phyloP scores from a whole-genome alignment of 73 alveolate species.

The Symbiodinium pilosum region DNA sequence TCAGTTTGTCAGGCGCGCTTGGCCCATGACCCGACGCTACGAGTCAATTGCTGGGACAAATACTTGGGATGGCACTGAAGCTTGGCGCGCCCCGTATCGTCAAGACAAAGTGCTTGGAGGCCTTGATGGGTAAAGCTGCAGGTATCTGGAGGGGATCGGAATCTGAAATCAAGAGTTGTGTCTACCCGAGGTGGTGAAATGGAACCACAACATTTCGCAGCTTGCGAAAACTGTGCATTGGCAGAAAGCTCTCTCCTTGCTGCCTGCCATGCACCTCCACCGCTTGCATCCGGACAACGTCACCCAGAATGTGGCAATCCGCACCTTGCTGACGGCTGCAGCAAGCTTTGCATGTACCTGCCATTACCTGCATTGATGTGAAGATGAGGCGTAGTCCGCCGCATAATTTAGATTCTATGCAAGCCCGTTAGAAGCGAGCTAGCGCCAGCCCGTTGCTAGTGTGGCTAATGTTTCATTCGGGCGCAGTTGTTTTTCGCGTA shows the following conservation, averaged over 20 bases:
- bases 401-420: too few species aligned
- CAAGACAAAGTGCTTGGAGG: neutral
- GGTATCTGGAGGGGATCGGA: neutral
- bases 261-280: neutral
- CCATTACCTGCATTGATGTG: too few species aligned
- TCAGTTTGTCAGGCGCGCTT: too few species aligned
- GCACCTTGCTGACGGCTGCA: slow-evolving; percentile 2
- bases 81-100: neutral
- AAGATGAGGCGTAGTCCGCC: neutral
- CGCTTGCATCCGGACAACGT: slow-evolving; percentile 44
- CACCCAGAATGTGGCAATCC: slow-evolving; percentile 42
- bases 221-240: neutral
- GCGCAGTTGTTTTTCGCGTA: neutral
- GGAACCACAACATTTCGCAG: slow-evolving; percentile 18
- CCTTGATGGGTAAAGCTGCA: neutral
- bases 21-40: too few species aligned
- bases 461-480: neutral
- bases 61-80: neutral
- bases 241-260: slow-evolving; percentile 21
- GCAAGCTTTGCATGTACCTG: too few species aligned
- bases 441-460: too few species aligned
- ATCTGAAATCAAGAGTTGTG: neutral
- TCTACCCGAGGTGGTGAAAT: slow-evolving; percentile 7
- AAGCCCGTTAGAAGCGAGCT: too few species aligned
- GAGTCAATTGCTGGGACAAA: neutral